Evolutionary conservation across 257 asterid genomes (phyloP).

Genomic region (Fraxinus excelsior): DNA sequence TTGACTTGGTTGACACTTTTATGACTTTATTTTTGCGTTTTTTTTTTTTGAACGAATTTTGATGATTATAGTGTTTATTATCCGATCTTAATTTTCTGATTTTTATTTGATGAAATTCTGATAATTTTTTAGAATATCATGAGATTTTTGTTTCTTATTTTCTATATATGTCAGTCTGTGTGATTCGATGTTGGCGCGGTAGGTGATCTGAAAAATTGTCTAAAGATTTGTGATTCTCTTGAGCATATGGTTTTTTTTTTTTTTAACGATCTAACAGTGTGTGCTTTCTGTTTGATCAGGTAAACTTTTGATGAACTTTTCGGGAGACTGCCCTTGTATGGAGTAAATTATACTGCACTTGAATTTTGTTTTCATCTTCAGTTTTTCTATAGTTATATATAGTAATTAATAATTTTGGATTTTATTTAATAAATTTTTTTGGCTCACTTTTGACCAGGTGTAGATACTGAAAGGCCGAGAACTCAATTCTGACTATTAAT

Average conservation of each 20-base stretch:
- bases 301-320: conserved; percentile 21
- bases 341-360: conserved; percentile 27
- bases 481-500: conserved; percentile 38
- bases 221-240: conserved; percentile 17
- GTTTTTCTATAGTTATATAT: background rate
- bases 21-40: background rate
- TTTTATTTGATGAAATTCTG: conserved; percentile 21
- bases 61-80: conserved; percentile 6
- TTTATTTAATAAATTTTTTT: conserved; percentile 20
- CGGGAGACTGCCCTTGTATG: conserved; percentile 25
- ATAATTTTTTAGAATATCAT: conserved; percentile 26
- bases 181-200: conserved; percentile 19
- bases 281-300: conserved; percentile 29
- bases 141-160: conserved; percentile 2
- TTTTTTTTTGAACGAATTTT: conserved; percentile 1
- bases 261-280: conserved; percentile 11
- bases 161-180: background rate
- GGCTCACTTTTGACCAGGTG: conserved; percentile 22
- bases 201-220: conserved; percentile 18
- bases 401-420: conserved; percentile 9
- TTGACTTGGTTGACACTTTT: conserved; percentile 31
- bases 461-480: conserved; percentile 37
- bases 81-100: conserved; percentile 25
- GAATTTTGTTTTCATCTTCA: conserved; percentile 4
- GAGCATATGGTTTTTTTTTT: background rate